Percentiles rank a stretch among this genome's conserved stretches.
These are phyloP conservation scores for Alternaria angustiovoidea DNA, from an alignment of 2,329 filamentous ascomycete species.

Conservation along the genomic window DNA sequence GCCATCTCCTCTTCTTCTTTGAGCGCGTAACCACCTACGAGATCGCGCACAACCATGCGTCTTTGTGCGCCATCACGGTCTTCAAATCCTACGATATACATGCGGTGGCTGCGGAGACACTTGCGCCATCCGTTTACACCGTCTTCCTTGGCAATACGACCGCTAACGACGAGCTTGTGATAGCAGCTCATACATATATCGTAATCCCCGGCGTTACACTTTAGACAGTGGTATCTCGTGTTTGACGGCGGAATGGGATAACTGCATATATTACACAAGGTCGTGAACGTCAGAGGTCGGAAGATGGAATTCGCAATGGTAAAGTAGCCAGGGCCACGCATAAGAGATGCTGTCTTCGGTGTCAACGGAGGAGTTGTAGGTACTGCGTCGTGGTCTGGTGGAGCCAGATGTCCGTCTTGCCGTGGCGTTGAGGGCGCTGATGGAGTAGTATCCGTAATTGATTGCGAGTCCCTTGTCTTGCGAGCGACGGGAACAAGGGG, in stretches of 20 bases:
- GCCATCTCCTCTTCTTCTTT: slow-evolving; percentile 61
- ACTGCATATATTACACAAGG: slow-evolving; percentile 80
- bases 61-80: slow-evolving; percentile 72
- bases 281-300: slow-evolving; percentile 74
- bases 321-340: slow-evolving; percentile 43
- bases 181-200: slow-evolving; percentile 87
- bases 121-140: slow-evolving; percentile 83
- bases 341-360: slow-evolving; percentile 55
- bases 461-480: slow-evolving; percentile 45
- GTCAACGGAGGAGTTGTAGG: slow-evolving; percentile 49
- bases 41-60: slow-evolving; percentile 72
- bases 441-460: slow-evolving; percentile 13
- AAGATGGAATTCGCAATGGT: slow-evolving; percentile 58
- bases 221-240: slow-evolving; percentile 80
- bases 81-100: slow-evolving; percentile 81
- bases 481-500: slow-evolving; percentile 79
- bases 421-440: slow-evolving; percentile 27
- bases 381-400: slow-evolving; percentile 35
- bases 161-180: slow-evolving; percentile 67
- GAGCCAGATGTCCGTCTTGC: slow-evolving; percentile 32
- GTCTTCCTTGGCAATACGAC: slow-evolving; percentile 76
- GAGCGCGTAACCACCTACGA: slow-evolving; percentile 79
- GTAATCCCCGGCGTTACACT: slow-evolving; percentile 82
- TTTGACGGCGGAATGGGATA: slow-evolving; percentile 74
- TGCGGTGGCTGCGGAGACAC: slow-evolving; percentile 81